Conservation (phyloP, 208 protist genomes). For the Acanthamoeba culbertsoni region DNA sequence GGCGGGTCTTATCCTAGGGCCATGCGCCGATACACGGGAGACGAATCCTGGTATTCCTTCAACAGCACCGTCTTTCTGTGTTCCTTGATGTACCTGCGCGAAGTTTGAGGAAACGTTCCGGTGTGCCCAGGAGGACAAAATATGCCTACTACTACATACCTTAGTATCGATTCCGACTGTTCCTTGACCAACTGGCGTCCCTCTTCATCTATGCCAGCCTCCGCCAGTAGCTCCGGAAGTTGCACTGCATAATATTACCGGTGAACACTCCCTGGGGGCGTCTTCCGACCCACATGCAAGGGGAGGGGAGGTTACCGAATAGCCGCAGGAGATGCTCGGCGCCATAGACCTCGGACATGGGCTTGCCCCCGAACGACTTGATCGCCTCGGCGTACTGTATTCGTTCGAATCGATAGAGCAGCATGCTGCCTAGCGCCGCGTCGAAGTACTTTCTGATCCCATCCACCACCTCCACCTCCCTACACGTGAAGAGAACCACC, state of each 20-base stretch:
- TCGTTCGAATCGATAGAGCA: slow-evolving; percentile 61
- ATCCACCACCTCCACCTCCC: slow-evolving; percentile 23
- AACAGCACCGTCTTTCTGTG: slow-evolving; percentile 14
- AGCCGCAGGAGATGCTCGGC: slow-evolving; percentile 35
- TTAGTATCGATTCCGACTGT: not conserved
- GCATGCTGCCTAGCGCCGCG: not conserved
- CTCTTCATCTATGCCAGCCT: slow-evolving; percentile 27
- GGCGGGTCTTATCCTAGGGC: not conserved
- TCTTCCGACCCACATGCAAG: not conserved
- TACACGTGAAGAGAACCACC: no score
- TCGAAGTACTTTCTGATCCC: slow-evolving; percentile 43
- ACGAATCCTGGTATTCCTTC: not conserved
- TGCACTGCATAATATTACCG: not conserved
- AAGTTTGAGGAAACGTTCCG: not conserved
- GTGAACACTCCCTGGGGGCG: not conserved
- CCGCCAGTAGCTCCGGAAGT: not conserved
- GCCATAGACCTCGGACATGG: slow-evolving; percentile 17
- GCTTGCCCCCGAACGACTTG: not conserved
- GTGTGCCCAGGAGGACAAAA: not conserved
- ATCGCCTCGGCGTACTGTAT: slow-evolving; percentile 49
- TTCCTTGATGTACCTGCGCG: not conserved
- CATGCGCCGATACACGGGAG: slow-evolving; percentile 23
- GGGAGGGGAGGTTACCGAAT: not conserved
- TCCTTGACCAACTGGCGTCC: not conserved
- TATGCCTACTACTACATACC: not conserved